Base-by-base conservation (phyloP, 306 rosid species). In the Sindora glabra region DNA sequence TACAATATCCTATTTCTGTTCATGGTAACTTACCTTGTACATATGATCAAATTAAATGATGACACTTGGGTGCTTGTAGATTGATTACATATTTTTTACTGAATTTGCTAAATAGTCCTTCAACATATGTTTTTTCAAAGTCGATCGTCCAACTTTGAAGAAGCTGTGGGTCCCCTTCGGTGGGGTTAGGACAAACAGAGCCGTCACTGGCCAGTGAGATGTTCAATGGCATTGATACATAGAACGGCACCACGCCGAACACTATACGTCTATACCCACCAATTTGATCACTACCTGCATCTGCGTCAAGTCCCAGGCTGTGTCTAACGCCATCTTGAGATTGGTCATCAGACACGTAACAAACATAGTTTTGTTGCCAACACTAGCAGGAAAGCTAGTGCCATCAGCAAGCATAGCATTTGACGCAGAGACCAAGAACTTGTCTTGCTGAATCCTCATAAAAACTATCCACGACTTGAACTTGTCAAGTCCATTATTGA, bases 251-350 rank as follows among this genome's bases (percentile, higher is more conserved):
- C 3, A 89, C 89, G 0, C 99, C 99, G 22, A 78, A 89, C 50
- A 82, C 89, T 2, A 87, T n/a, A n/a, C n/a, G n/a, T n/a, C n/a
- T n/a, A n/a, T 79, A n/a, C 99, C 99, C 5, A 84, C 19, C 45
- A 94, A 50, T 0, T 77, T 7, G 59, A 94, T 76, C 86, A 74
- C 79, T 40, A 73, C 86, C 69, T 77, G 74, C 94, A 84, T 89
- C 95, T 94, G 97, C 34, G 77, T 72, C 72, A 82, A 22, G 45
- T 94, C 99, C 0, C 99, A 97, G 1, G 99, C 99, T 0, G 99
- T 94, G 59, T 84, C 80, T 10, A 74, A 76, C 47, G 99, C 99
- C 36, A 97, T 86, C 68, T 84, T 84, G 63, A 94, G 94, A 73
- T 94, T 95, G 1, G 90, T 78, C 89, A 62, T 58, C 5, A 97